Conservation (phyloP, 164 flowering plant species). For the Aristolochia contorta region DNA sequence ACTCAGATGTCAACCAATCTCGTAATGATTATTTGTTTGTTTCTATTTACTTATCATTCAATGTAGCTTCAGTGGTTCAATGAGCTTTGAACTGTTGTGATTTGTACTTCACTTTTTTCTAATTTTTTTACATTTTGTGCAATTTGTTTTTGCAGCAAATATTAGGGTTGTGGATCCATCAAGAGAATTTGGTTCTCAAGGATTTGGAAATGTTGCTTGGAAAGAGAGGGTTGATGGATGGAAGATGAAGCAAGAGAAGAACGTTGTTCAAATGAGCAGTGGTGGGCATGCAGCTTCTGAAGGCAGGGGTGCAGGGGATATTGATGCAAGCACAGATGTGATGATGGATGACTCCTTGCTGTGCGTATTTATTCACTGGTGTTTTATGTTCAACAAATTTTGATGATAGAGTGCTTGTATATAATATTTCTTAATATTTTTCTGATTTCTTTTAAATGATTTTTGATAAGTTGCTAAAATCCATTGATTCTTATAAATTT, state of each 20-base stretch:
- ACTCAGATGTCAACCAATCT: constrained; percentile 42
- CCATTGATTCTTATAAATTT: no score
- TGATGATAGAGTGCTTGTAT: no score
- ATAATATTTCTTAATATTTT: no score
- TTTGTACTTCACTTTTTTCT: not conserved
- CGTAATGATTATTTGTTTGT: constrained; percentile 17
- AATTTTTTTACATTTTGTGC: not conserved
- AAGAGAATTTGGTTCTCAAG: constrained; percentile 70
- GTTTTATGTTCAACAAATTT: no score
- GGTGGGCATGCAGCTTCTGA: constrained; percentile 51
- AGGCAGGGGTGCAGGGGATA: constrained; percentile 47
- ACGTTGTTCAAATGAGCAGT: constrained; percentile 58
- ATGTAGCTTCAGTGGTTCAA: no score
- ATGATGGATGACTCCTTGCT: constrained; percentile 30
- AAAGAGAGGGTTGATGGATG: constrained; percentile 54
- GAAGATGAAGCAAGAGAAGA: constrained; percentile 45
- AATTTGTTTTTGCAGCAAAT: constrained; percentile 41
- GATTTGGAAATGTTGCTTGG: constrained; percentile 60
- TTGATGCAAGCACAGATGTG: constrained; percentile 29
- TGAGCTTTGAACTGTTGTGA: not conserved
- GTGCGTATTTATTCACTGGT: constrained; percentile 14
- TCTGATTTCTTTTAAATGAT: no score
- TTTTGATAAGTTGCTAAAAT: no score
- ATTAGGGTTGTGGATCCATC: constrained; percentile 60
- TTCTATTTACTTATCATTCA: no score